These are phyloP conservation scores for Solanum arcanum DNA, from an alignment of 257 asterid genomes.

Conservation along the genomic window DNA sequence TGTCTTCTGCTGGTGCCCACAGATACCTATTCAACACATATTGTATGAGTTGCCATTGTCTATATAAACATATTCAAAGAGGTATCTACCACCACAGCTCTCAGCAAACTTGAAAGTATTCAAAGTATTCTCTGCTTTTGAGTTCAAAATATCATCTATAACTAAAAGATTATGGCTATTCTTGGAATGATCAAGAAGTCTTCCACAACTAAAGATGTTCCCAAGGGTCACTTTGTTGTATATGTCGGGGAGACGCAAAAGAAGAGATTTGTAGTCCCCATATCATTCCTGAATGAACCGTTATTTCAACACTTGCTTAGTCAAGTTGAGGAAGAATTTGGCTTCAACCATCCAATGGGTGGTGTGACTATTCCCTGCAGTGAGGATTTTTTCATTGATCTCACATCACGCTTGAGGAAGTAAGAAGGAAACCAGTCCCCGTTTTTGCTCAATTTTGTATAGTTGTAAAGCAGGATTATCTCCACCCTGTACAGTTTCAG, in stretches of 20 bases:
- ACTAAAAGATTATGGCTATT: not conserved
- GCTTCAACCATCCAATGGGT: constrained; percentile 48
- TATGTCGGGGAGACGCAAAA: constrained; percentile 39
- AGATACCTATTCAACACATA: not conserved
- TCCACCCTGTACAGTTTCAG: not conserved
- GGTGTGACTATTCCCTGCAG: constrained; percentile 46
- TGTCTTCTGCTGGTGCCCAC: not conserved
- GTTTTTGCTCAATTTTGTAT: not conserved
- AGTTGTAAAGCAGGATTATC: not conserved
- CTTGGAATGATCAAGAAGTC: not conserved
- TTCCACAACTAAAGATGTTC: constrained; percentile 12
- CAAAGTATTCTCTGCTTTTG: not conserved
- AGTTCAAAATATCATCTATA: not conserved
- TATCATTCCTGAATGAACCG: constrained; percentile 28
- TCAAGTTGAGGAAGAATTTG: constrained; percentile 27
- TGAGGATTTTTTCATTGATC: constrained; percentile 16
- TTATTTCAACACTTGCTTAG: constrained; percentile 27
- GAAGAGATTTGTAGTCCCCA: constrained; percentile 21
- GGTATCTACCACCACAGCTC: not conserved
- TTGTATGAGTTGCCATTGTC: not conserved
- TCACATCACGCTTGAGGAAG: constrained; percentile 16
- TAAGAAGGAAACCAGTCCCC: not conserved
- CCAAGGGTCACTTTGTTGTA: constrained; percentile 46
- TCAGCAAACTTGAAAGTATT: not conserved
- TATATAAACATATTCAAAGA: not conserved